Evolutionary conservation across 257 asterid genomes (phyloP).

Genomic region (Solanum piurae): DNA sequence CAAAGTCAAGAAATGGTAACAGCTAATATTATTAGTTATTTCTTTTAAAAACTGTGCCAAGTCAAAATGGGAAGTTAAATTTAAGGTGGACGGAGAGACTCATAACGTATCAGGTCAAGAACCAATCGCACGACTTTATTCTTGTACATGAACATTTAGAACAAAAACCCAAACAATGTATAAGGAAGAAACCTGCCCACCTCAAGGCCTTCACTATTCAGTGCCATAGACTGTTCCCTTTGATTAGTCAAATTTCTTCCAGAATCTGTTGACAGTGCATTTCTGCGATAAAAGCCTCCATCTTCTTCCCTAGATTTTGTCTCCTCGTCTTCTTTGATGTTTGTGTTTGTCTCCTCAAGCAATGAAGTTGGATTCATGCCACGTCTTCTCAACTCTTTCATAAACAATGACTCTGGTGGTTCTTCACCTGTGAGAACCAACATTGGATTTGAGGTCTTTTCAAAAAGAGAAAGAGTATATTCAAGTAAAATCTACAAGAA

Average conservation of each 20-base stretch:
- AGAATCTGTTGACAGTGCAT: conserved; percentile 44
- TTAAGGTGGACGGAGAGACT: background rate
- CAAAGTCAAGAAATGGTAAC: background rate
- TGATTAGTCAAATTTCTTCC: conserved; percentile 49
- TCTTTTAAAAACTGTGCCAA: background rate
- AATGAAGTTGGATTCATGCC: conserved; percentile 84
- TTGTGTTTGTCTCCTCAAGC: conserved; percentile 70
- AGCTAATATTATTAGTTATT: background rate
- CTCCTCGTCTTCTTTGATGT: conserved; percentile 33
- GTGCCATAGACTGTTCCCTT: conserved; percentile 74
- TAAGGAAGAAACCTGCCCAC: conserved; percentile 21
- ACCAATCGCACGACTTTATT: background rate
- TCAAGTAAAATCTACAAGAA: background rate
- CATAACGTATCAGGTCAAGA: background rate
- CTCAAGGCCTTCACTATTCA: conserved; percentile 98
- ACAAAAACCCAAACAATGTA: background rate
- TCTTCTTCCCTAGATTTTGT: conserved; percentile 64
- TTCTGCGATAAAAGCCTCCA: conserved; percentile 56
- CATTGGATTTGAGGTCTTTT: background rate
- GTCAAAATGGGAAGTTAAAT: background rate
- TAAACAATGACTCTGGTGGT: conserved; percentile 85
- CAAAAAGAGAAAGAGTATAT: background rate
- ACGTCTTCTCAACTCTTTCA: conserved; percentile 80
- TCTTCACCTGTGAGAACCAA: conserved; percentile 62
- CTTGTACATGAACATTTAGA: background rate